A percentile compares a stretch with the other conserved stretches of the same genome.
Conservation (phyloP, 345 rosid species). For the Barbarea vulgaris region DNA sequence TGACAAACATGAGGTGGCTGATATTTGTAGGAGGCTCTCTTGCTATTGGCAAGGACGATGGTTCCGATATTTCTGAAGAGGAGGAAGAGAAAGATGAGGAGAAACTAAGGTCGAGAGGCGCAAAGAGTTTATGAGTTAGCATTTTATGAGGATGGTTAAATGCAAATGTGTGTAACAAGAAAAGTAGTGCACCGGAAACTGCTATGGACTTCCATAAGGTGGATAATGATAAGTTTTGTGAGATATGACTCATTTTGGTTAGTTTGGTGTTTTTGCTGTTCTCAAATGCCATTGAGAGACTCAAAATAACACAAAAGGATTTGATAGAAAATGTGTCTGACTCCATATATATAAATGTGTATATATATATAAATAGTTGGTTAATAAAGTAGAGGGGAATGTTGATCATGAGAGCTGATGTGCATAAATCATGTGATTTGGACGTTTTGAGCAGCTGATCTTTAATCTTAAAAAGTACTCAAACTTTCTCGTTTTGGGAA, state of each 20-base stretch:
- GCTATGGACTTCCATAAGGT: conserved; percentile 41
- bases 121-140: conserved; percentile 28
- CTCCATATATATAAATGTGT: neutral
- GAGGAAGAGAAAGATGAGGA: conserved; percentile 18
- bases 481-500: conserved; percentile 23
- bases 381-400: conserved; percentile 17
- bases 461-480: neutral
- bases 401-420: conserved; percentile 37
- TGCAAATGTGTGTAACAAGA: conserved; percentile 36
- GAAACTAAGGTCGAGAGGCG: conserved; percentile 35
- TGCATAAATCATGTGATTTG: conserved; percentile 40
- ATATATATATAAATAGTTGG: conserved; percentile 6
- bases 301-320: neutral
- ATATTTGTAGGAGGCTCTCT: conserved; percentile 45
- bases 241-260: conserved; percentile 30
- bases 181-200: conserved; percentile 29
- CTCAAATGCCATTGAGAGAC: conserved; percentile 40
- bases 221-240: conserved; percentile 29
- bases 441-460: neutral
- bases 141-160: conserved; percentile 30
- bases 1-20: conserved; percentile 53
- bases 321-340: neutral
- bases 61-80: neutral
- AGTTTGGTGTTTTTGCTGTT: conserved; percentile 17
- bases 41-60: neutral